Base-by-base conservation (phyloP, 257 asterid species). In the Capsicum chinense region DNA sequence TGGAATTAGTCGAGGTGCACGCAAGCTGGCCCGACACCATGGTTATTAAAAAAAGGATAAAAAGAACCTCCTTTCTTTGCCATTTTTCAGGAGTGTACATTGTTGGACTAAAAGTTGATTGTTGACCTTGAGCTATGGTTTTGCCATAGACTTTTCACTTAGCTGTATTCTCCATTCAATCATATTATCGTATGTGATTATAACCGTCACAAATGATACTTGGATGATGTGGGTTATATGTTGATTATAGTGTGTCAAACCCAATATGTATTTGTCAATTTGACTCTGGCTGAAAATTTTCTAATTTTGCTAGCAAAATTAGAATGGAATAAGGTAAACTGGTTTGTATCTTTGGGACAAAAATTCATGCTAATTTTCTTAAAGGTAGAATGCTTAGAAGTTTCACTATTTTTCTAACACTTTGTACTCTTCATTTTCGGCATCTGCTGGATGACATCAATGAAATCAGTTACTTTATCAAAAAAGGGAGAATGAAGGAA, bases 351-450 rank as follows among this genome's bases (percentile, higher is more conserved):
- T 13, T 74, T 50, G 81, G 47, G 44, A 74, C 62, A 47, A 50
- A 14, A 50, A 50, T 74, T 62, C 42, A 21, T 48, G 19, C 59
- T 73, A 42, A 11, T 50, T 35, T 54, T 19, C 57, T 26, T 19
- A 26, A 73, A 73, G 80, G 39, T n/a, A n/a, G 59, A 73, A 73
- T 10, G 80, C 48, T 21, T 48, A 74, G 60, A 74, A 47, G 80
- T 50, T 48, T 74, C 80, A 74, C 60, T 19, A 74, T 48, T 48
- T 8, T 74, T 74, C 80, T 74, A 15, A 54, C 4, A 68, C 54
- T 68, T 68, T 68, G 54, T 68, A 15, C 78, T 68, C 78, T 68
- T 68, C 78, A 37, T 68, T 68, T 68, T 68, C 78, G 39, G 78
- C 78, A 68, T 39, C 74, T 68, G 37, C 26, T 37, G 76, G 52